phyloP scores from a whole-genome alignment of 345 rosid species.

The Citrus trifoliata region DNA sequence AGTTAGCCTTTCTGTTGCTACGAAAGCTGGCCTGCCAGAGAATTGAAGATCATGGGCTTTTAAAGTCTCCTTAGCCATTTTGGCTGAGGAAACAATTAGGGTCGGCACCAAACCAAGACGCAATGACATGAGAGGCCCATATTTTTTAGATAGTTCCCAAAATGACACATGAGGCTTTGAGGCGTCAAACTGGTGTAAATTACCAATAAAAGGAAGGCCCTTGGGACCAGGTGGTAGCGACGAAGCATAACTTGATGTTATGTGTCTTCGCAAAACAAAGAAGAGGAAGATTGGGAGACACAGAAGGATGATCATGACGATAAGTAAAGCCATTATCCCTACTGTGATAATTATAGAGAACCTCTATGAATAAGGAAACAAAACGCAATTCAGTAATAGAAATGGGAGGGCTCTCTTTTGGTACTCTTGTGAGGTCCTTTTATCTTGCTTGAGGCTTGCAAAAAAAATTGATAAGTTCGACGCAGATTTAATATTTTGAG shows the following conservation, averaged over 20 bases:
- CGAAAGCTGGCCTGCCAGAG: constrained; percentile 1
- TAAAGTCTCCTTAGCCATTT: constrained; percentile 20
- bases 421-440: too few species aligned
- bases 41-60: constrained; percentile 26
- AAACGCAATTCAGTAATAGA: too few species aligned
- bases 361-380: too few species aligned
- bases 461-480: too few species aligned
- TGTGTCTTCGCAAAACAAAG: neutral
- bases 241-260: neutral
- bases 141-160: constrained; percentile 40
- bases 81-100: constrained; percentile 29
- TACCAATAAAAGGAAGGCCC: constrained; percentile 45
- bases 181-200: constrained; percentile 35
- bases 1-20: neutral
- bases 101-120: constrained; percentile 33
- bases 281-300: constrained; percentile 10
- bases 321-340: neutral
- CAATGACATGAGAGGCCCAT: constrained; percentile 47
- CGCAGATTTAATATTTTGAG: too few species aligned
- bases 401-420: too few species aligned
- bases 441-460: too few species aligned
- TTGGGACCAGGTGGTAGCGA: constrained; percentile 46
- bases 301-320: neutral
- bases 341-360: too few species aligned
- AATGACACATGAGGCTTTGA: constrained; percentile 27